Base-by-base conservation (phyloP, 345 rosid genomes). In the Salix koriyanagi region DNA sequence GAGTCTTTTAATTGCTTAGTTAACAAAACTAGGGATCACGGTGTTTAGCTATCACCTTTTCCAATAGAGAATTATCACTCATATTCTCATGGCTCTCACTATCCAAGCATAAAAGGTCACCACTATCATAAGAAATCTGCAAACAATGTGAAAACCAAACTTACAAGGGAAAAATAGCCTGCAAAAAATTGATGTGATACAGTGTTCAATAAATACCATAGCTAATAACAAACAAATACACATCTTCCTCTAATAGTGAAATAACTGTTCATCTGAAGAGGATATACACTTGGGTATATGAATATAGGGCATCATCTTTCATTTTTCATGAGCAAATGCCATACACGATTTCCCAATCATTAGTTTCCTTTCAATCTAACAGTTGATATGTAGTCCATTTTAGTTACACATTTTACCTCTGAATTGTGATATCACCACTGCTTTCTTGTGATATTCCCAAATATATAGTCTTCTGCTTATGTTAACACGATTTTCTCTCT, bases 41-140 rank as follows among this genome's bases (percentile, higher is more conserved):
- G 42, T 19, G 11, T 76, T 70, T 79, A 74, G 21, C 68, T 61
- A 32, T 77, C 81, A 87, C 94, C 83, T 80, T 83, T 61, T 83
- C 85, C 26, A 50, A 79, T 71, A 81, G 71, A 79, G 86, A 84
- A 75, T 69, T 81, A 60, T 82, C 85, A 65, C 77, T 76, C 50
- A 75, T 73, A n/a, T 79, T 85, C 82, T 88, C 89, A 85, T 84
- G 81, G 80, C 85, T 83, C 79, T 84, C 87, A 75, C 86, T 75
- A 65, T 85, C 87, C 83, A 86, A 81, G 87, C 86, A 82, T 68
- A 86, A 83, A 72, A 85, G 75, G 58, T 87, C 87, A 70, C 87
- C 87, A 74, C 85, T 82, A 46, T 87, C 90, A 76, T 81, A 82
- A 75, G 82, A 83, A 68, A 87, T 82, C 92, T 89, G 88, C 71